Evolutionary conservation across 2,329 filamentous ascomycete species (phyloP), one percentile per base, ranked within the genome.

Genomic region (Colletotrichum viniferum): DNA sequence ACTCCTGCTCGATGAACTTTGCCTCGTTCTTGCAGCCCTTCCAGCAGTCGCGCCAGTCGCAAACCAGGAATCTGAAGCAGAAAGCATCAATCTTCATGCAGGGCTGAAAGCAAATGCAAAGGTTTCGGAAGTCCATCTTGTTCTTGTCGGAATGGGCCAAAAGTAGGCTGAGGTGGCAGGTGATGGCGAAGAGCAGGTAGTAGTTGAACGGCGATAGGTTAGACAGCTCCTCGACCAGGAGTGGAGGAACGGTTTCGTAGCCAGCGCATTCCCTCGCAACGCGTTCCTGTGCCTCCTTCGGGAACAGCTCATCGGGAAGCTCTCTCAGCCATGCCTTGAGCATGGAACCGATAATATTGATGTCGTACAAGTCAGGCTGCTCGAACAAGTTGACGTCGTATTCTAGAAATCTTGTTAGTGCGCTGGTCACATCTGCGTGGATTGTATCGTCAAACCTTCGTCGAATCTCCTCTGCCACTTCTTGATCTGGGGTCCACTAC

Each of bases 131-230:
- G 82, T 98, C 95, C 96, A 98, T 98, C 87, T 98, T 98, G 90
- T 98, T 98, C 87, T 96, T 96, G 78, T 97, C 95, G 28, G 96
- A 94, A 83, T 98, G 96, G 2, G 95, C 96, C 79, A 98, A 92
- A 12, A 98, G 90, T 30, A 98, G 90, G 80, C 96, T 98, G 64
- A 98, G 92, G 81, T 98, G 96, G 84, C 96, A 98, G 38, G 96
- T 98, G 79, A 98, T 98, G 80, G 96, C 96, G 83, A 98, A 98
- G 7, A 98, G 92, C 16, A 98, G 93, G 82, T 98, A 98, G 86
- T 98, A 98, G 86, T 98, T 98, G 88, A 97, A 98, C 0, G 96
- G 96, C 8, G 96, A 95, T n/a, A 98, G 89, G 79, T 95, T 96
- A 2, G 96, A 98, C 4, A 98, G 91, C 84, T 98, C 95, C 78